Base-by-base conservation (phyloP, 179 eudicot genomes). In the Heliamphora pulchella region DNA sequence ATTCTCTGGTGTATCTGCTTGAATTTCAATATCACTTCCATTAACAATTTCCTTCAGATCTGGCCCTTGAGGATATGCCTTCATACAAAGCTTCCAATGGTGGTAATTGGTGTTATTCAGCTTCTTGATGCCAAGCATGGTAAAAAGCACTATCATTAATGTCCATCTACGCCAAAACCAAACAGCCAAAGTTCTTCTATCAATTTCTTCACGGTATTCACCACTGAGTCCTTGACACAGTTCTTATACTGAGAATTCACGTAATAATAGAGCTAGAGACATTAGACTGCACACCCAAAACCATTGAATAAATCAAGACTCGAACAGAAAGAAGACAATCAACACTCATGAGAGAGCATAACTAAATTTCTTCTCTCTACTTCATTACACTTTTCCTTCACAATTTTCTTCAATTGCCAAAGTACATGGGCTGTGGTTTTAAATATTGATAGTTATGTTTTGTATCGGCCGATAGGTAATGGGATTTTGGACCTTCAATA, bases 1-100 rank as follows among this genome's bases (percentile, higher is more conserved):
- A 69, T 81, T 76, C 43, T 81, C 20, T 9, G 46, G 80, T 8
- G 47, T 69, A 8, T 76, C 9, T 44, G 5, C 3, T 20, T 51
- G 67, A 58, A 43, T 58, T 2, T 6, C 51, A 14, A 15, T 1
- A 4, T 75, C 78, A 31, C 11, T 20, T 22, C 66, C 78, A 57
- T 4, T 0, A 22, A 63, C 59, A 2, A 20, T 14, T 64, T 20
- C 41, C 41, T 11, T 8, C 18, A 22, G 20, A 8, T 64, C 13
- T 64, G 8, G 22, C 43, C 20, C 3, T 0, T 20, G 22, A 18
- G 0, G 8, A 64, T 61, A 15, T 15, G 65, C 22, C 65, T 61
- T 61, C 65, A 61, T n/a, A 61, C 65, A 61, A 61, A 61, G n/a
- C 7, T 14, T 61, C n/a, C 20, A 4, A 5, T 3, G 5, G 7